Evolutionary conservation across 352 stramenopile genomes (phyloP), one percentile per base, ranked within the genome.

Genomic region (Phytopythium vexans): DNA sequence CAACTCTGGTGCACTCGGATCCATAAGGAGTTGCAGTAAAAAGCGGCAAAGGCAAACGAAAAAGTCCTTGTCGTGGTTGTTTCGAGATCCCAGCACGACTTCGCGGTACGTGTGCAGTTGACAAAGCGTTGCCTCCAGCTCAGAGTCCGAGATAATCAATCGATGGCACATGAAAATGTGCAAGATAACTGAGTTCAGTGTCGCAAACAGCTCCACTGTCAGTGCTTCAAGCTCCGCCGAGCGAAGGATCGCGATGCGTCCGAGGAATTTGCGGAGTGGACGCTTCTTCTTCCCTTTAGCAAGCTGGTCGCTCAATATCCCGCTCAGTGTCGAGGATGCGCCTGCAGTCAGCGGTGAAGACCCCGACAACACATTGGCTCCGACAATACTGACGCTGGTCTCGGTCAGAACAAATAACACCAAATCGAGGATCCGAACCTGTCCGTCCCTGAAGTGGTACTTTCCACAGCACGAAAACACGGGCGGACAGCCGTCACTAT

Each of bases 41-140:
- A 78, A 77, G 27, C 81, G 61, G 35, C 81, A 86, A 14, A 91
- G 50, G 41, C 81, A 91, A 11, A 78, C 57, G 21, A 88, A 70
- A 53, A 91, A 89, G 1, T 67, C 63, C 33, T 76, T 84, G 48
- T 89, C 72, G 37, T 83, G 72, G 27, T 58, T 75, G 56, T 75
- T 81, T 47, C 72, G 66, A 8, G 66, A 68, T 11, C 69, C 70
- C 8, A 91, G 59, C 12, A 89, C 66, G 36, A 86, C 66, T 12
- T 86, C 81, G 15, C 76, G 74, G 35, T 91, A 58, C 6, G 66
- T 42, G 52, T 91, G 81, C 4, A 89, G 53, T 27, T 82, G 72
- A 36, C 84, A 67, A 10, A 91, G 52, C 52, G 88, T 70, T 9
- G 49, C 58, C 50, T 72, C 70, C 33, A 86, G 59, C 27, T 88